These are phyloP conservation scores for Trichoderma simmonsii DNA, from an alignment of 2,329 filamentous ascomycete species.

Conservation along the genomic window DNA sequence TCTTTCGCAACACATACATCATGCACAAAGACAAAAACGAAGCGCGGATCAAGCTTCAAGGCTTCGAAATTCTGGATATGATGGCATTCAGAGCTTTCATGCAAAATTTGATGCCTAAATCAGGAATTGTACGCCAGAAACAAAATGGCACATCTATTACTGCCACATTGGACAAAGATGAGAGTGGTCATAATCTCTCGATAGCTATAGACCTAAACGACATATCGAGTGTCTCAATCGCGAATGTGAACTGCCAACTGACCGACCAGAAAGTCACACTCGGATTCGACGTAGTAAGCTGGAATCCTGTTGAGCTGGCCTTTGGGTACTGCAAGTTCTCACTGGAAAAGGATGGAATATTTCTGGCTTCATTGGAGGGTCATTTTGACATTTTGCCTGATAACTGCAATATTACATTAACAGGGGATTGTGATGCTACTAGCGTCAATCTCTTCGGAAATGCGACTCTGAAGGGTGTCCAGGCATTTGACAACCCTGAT, in stretches of 20 bases:
- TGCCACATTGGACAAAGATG: background rate
- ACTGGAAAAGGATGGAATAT: background rate
- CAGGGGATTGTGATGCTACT: background rate
- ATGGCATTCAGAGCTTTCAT: background rate
- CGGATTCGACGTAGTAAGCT: rapidly evolving
- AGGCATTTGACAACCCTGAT: background rate
- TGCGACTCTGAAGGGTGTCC: background rate
- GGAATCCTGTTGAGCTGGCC: background rate
- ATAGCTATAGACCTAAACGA: background rate
- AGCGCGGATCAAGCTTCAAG: too few species aligned
- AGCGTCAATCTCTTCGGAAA: background rate
- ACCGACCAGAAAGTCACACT: background rate
- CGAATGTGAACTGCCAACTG: background rate
- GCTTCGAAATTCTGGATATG: background rate
- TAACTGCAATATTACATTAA: background rate
- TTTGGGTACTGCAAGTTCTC: background rate
- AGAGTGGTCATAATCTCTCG: background rate
- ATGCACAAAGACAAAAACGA: too few species aligned
- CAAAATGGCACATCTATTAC: background rate
- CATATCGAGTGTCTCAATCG: background rate
- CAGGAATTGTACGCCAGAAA: background rate
- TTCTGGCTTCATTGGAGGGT: background rate
- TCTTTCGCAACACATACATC: background rate
- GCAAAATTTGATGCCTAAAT: background rate
- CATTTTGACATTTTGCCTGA: background rate